Percentiles rank a stretch among this genome's conserved stretches.
Evolutionary conservation across 2,329 filamentous ascomycete genomes (phyloP).

Genomic region (Arthroderma uncinatum): DNA sequence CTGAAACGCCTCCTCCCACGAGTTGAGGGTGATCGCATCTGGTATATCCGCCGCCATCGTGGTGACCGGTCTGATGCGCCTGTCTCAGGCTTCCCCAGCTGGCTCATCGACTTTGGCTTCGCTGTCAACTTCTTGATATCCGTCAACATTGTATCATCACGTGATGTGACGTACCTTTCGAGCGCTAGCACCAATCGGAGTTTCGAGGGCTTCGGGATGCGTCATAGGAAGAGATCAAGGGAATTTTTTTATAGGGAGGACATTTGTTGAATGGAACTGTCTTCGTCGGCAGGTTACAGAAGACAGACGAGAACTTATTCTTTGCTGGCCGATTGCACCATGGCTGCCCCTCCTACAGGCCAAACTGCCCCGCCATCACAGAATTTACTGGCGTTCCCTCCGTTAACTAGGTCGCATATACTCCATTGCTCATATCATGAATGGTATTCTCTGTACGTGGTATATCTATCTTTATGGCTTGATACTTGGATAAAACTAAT

Average conservation of each 20-base stretch:
- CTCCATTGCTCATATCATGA: slow-evolving; percentile 86
- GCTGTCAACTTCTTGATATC: background rate
- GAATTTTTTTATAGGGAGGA: too few species aligned
- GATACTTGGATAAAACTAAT: background rate
- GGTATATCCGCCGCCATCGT: slow-evolving; percentile 45
- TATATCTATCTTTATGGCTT: background rate
- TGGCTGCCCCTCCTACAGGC: background rate
- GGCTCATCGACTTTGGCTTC: background rate
- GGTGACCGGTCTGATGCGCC: background rate
- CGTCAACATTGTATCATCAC: background rate
- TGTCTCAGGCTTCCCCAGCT: background rate
- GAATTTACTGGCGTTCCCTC: slow-evolving; percentile 52
- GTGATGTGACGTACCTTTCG: background rate
- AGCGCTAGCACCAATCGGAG: background rate
- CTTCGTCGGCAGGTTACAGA: background rate
- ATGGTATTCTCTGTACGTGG: slow-evolving; percentile 65
- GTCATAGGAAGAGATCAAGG: background rate
- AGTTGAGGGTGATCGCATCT: slow-evolving; percentile 45
- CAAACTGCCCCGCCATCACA: background rate
- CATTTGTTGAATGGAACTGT: too few species aligned
- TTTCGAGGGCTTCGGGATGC: background rate
- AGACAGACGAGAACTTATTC: background rate
- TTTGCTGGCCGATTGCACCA: background rate
- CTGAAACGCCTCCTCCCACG: slow-evolving; percentile 59
- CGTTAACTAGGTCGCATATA: slow-evolving; percentile 75